These are phyloP conservation scores for Trichoderma gracile DNA, from an alignment of 2,329 filamentous ascomycete genomes.

Conservation along the genomic window DNA sequence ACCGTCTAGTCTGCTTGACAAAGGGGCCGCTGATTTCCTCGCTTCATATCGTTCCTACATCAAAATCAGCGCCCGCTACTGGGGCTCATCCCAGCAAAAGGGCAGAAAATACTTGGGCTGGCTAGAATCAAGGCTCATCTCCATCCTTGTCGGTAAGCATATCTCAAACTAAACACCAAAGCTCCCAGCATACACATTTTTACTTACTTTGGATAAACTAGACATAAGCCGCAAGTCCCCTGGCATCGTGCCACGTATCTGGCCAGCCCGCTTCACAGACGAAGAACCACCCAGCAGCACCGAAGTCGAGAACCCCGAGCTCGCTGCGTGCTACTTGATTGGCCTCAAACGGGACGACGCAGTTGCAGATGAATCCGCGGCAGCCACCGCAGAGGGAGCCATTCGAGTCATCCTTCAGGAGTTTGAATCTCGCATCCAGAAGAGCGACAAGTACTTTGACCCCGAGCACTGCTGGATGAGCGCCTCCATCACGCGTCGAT, in stretches of 20 bases:
- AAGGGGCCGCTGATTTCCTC: conserved; percentile 51
- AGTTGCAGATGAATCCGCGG: conserved; percentile 36
- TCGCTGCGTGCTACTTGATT: conserved; percentile 62
- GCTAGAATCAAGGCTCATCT: conserved; percentile 62
- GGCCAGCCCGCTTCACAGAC: conserved; percentile 61
- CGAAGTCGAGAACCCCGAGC: conserved; percentile 45
- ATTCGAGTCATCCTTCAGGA: conserved; percentile 48
- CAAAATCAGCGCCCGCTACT: conserved; percentile 64
- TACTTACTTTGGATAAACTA: conserved; percentile 32
- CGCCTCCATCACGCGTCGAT: conserved; percentile 41
- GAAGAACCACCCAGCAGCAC: conserved; percentile 27
- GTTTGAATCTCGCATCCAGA: conserved; percentile 51
- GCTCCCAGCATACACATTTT: neutral
- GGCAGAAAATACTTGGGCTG: conserved; percentile 61
- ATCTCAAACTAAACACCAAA: neutral
- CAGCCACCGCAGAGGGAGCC: conserved; percentile 46
- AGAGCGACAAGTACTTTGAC: conserved; percentile 52
- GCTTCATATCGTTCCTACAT: conserved; percentile 54
- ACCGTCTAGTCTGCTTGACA: neutral
- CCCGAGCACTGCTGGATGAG: conserved; percentile 51
- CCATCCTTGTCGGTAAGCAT: conserved; percentile 57
- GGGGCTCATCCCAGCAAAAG: conserved; percentile 58
- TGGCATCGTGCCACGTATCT: conserved; percentile 56
- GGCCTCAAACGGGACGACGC: conserved; percentile 49
- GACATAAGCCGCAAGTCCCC: conserved; percentile 58